Evolutionary conservation across 2,329 filamentous ascomycete genomes (phyloP).

Genomic region (Diatrype stigma): DNA sequence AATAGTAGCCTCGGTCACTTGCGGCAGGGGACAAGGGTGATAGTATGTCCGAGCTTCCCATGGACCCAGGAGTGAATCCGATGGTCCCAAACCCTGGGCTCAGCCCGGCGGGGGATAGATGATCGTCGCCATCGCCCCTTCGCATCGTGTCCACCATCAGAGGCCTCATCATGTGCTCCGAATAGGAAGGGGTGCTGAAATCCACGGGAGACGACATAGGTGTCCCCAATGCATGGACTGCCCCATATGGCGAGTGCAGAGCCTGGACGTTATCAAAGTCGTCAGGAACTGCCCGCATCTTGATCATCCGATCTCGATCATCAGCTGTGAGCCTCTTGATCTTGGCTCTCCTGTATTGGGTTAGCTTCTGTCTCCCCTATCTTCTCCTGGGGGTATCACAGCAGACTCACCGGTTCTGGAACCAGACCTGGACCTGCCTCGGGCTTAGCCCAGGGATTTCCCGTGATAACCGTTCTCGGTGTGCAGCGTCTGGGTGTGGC

Average conservation of each 20-base stretch:
- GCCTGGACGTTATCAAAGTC: conserved; percentile 68
- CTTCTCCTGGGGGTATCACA: background rate
- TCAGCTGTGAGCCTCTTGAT: conserved; percentile 69
- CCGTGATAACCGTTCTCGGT: conserved; percentile 78
- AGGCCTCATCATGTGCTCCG: conserved; percentile 61
- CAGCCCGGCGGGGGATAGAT: conserved; percentile 63
- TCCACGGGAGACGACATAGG: conserved; percentile 47
- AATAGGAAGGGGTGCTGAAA: conserved; percentile 45
- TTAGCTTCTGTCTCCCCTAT: conserved; percentile 21
- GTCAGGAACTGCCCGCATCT: conserved; percentile 67
- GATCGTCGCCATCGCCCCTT: conserved; percentile 59
- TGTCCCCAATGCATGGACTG: conserved; percentile 48
- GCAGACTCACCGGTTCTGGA: conserved; percentile 79
- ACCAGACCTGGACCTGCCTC: conserved; percentile 95
- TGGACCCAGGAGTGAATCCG: conserved; percentile 54
- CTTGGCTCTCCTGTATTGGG: conserved; percentile 55
- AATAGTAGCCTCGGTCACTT: conserved; percentile 51
- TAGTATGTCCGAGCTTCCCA: conserved; percentile 50
- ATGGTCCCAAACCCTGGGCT: conserved; percentile 65
- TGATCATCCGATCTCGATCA: conserved; percentile 67
- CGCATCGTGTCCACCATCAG: conserved; percentile 65
- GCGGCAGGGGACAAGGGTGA: conserved; percentile 54
- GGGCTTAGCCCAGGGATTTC: conserved; percentile 91
- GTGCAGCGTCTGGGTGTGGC: conserved; percentile 87
- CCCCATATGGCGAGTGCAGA: conserved; percentile 63